These are phyloP conservation scores for Trypanosoma boissoni DNA, from an alignment of 208 protist species.

Conservation along the genomic window DNA sequence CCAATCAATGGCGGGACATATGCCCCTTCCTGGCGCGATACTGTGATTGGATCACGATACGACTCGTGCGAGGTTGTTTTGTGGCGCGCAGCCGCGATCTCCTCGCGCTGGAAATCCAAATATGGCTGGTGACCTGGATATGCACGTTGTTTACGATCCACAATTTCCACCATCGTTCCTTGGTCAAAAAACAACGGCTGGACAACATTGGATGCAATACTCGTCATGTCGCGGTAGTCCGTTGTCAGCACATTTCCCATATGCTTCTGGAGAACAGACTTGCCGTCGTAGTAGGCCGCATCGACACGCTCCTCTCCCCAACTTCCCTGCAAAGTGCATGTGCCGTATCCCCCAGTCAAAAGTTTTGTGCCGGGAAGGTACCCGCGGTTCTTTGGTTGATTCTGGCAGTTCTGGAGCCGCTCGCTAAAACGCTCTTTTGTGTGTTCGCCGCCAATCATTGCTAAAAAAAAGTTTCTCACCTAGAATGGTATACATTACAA, in stretches of 20 bases:
- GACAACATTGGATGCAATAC: background rate
- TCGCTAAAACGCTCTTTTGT: constrained; percentile 89
- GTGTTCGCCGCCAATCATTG: constrained; percentile 88
- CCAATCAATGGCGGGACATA: constrained; percentile 59
- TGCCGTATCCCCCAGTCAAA: constrained; percentile 71
- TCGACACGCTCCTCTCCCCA: constrained; percentile 85
- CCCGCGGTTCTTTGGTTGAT: constrained; percentile 85
- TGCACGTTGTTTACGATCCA: constrained; percentile 58
- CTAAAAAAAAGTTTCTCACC: too few species aligned
- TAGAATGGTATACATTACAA: too few species aligned
- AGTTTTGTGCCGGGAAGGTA: constrained; percentile 81
- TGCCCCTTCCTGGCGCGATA: constrained; percentile 9
- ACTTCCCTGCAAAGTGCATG: constrained; percentile 74
- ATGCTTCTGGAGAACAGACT: constrained; percentile 46
- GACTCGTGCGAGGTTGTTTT: constrained; percentile 15
- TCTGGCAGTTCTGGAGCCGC: constrained; percentile 59
- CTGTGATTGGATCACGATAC: constrained; percentile 21
- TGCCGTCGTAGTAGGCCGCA: constrained; percentile 76
- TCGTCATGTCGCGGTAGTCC: constrained; percentile 41
- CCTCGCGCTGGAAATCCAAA: constrained; percentile 48
- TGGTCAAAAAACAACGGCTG: constrained; percentile 46
- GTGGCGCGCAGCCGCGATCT: constrained; percentile 5
- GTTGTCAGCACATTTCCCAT: constrained; percentile 47
- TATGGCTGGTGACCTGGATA: constrained; percentile 86
- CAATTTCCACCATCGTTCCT: constrained; percentile 69